These are phyloP conservation scores for Neltuma alba DNA, from an alignment of 306 rosid genomes.

Conservation along the genomic window DNA sequence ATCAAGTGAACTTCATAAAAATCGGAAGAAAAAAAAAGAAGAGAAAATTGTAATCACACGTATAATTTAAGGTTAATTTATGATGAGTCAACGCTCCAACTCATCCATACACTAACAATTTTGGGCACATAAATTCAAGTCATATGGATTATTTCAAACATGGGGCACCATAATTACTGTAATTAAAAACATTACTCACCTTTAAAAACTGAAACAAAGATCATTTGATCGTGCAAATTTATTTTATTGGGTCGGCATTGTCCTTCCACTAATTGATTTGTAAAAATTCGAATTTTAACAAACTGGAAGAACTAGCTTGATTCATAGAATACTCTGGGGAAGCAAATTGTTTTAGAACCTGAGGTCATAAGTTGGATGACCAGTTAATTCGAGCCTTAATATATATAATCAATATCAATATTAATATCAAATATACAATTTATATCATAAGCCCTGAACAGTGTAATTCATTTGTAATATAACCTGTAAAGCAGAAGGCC, in stretches of 20 bases:
- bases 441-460: background rate
- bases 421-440: too few species aligned
- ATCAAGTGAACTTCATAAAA: background rate
- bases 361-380: background rate
- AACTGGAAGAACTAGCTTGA: too few species aligned
- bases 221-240: background rate
- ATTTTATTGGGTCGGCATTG: background rate
- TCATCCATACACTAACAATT: background rate
- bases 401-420: background rate
- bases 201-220: background rate
- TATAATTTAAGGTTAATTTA: background rate
- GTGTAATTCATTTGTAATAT: background rate
- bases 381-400: too few species aligned
- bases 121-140: background rate
- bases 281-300: background rate
- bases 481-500: background rate
- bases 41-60: background rate
- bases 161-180: background rate
- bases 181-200: background rate
- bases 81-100: background rate
- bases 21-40: too few species aligned
- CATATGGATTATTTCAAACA: background rate
- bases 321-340: background rate
- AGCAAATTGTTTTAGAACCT: background rate
- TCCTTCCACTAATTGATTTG: background rate